These are phyloP conservation scores for Lenwebbia sp. DNA, from an alignment of 345 rosid species.

Conservation along the genomic window DNA sequence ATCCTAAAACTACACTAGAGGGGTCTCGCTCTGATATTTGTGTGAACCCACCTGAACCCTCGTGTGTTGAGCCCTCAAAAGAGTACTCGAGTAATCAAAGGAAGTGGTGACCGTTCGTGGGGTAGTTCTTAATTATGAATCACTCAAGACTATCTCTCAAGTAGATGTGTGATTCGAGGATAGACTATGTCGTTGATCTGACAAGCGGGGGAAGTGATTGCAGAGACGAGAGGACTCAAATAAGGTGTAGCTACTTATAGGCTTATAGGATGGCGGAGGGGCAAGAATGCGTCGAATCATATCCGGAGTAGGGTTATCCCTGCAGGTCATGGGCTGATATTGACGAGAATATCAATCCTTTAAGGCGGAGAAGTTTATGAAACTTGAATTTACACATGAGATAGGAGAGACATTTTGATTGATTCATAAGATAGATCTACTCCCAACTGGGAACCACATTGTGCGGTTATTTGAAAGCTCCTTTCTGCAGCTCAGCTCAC, in stretches of 20 bases:
- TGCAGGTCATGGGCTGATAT: neutral
- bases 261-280: neutral
- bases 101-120: neutral
- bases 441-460: neutral
- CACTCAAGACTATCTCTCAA: neutral
- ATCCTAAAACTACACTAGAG: neutral
- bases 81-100: neutral
- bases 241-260: accelerated
- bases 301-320: neutral
- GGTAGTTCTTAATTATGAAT: neutral
- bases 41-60: neutral
- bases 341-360: neutral
- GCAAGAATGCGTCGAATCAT: neutral
- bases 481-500: neutral
- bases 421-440: neutral
- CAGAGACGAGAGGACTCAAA: neutral
- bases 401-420: neutral
- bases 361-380: neutral
- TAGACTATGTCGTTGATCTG: neutral
- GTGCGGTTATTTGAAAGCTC: neutral
- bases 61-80: neutral
- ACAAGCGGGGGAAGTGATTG: neutral
- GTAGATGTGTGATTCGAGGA: neutral
- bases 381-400: neutral
- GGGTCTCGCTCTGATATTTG: neutral